Percentiles rank a stretch among this genome's conserved stretches.
Conservation (phyloP, 1,284 basidiomycete genomes). For the Amylostereum areolatum region DNA sequence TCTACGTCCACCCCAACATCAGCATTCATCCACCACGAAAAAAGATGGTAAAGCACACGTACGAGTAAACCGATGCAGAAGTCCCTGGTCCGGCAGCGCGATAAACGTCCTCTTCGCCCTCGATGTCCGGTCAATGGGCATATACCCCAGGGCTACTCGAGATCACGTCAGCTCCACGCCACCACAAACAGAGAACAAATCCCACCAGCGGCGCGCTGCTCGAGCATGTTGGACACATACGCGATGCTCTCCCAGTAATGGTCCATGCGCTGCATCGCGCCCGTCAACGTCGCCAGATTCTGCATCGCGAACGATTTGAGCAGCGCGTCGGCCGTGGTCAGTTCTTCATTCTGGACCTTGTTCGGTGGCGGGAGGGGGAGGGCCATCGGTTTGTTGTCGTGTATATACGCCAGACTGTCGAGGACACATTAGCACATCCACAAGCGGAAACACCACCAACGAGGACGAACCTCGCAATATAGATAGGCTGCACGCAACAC, state of each 20-base stretch:
- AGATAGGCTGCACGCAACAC: conserved; percentile 26
- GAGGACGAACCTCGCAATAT: conserved; percentile 22
- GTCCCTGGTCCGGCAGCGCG: conserved; percentile 30
- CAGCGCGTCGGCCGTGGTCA: conserved; percentile 24
- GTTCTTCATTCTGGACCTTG: background rate
- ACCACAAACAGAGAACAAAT: no score
- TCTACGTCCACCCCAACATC: conserved; percentile 8
- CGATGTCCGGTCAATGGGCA: conserved; percentile 1
- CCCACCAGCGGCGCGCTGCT: conserved; percentile 5
- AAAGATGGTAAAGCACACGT: conserved; percentile 4
- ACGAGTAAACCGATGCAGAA: conserved; percentile 28
- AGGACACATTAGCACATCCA: background rate
- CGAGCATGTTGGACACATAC: conserved; percentile 25
- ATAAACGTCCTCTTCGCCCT: conserved; percentile 28
- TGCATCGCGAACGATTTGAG: conserved; percentile 28
- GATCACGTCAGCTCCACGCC: no score
- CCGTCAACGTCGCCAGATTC: conserved; percentile 26
- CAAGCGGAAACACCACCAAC: background rate
- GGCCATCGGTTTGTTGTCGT: conserved; percentile 27
- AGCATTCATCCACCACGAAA: background rate
- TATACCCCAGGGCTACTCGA: background rate
- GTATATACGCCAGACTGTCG: conserved; percentile 28
- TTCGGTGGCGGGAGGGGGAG: conserved; percentile 3
- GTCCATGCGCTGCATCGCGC: conserved; percentile 28
- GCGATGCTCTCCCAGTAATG: conserved; percentile 31